Conservation (phyloP, 805 yeast genomes). For the Wickerhamomyces subpelliculosus region DNA sequence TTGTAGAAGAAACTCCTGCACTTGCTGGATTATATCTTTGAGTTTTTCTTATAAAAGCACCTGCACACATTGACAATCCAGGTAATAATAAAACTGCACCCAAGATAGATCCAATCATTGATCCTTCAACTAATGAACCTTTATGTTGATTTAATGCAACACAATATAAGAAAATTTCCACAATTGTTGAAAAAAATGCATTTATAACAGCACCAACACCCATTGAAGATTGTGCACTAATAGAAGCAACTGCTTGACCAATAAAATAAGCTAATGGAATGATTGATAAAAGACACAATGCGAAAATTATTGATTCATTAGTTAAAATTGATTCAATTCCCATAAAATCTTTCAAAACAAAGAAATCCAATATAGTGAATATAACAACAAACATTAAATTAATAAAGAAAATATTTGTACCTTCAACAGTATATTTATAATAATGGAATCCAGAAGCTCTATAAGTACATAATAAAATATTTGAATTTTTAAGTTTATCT, state of each 20-base stretch:
- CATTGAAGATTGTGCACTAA: conserved; percentile 97
- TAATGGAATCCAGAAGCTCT: conserved; percentile 89
- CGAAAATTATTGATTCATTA: conserved; percentile 59
- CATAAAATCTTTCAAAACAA: conserved; percentile 44
- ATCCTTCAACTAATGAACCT: conserved; percentile 89
- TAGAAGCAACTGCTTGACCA: conserved; percentile 99
- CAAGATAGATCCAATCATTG: conserved; percentile 86
- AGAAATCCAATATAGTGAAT: conserved; percentile 78
- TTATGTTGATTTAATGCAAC: conserved; percentile 84
- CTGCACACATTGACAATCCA: conserved; percentile 96
- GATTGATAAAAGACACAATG: conserved; percentile 73
- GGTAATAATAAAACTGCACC: conserved; percentile 91
- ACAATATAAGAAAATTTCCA: conserved; percentile 86
- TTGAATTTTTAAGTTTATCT: conserved; percentile 29
- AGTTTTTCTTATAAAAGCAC: conserved; percentile 86
- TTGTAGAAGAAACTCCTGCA: conserved; percentile 95
- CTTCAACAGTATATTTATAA: conserved; percentile 93
- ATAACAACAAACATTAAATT: conserved; percentile 74
- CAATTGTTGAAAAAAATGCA: conserved; percentile 94
- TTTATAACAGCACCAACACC: conserved; percentile 97
- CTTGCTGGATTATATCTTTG: conserved; percentile 93
- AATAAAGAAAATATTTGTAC: conserved; percentile 88
- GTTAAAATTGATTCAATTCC: conserved; percentile 32
- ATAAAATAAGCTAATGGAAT: conserved; percentile 94
- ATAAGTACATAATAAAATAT: conserved; percentile 80